Conservation (phyloP, 2,329 filamentous ascomycete species). For the Trichophyton equinum region DNA sequence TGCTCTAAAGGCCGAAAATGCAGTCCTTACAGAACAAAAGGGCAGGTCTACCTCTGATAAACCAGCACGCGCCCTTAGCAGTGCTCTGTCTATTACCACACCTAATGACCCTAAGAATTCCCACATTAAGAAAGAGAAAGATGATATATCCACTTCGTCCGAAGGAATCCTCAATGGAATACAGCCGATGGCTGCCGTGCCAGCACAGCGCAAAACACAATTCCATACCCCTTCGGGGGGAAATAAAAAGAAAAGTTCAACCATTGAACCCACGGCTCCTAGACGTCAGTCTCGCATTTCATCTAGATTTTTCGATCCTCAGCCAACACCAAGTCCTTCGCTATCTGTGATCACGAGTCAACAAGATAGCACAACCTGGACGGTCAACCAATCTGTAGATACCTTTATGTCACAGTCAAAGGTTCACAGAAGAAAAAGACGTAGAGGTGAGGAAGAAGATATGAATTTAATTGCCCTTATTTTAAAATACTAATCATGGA, state of each 20-base stretch:
- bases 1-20: background rate
- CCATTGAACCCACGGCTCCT: conserved; percentile 5
- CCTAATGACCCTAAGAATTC: too few species aligned
- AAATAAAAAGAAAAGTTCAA: conserved; percentile 10
- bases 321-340: conserved; percentile 19
- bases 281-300: conserved; percentile 14
- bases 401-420: conserved; percentile 11
- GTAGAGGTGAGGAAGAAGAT: conserved; percentile 17
- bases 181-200: background rate
- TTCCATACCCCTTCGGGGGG: conserved; percentile 6
- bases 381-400: conserved; percentile 9
- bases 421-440: conserved; percentile 15
- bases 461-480: background rate
- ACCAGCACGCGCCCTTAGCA: background rate
- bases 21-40: background rate
- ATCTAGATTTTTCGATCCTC: conserved; percentile 18
- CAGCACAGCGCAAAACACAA: conserved; percentile 4
- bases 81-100: background rate
- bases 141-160: background rate
- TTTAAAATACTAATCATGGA: background rate
- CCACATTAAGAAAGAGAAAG: background rate
- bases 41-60: background rate
- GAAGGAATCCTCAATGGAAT: conserved; percentile 14
- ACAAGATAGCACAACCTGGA: conserved; percentile 5
- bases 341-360: conserved; percentile 3